A percentile compares a stretch with the other conserved stretches of the same genome.
Evolutionary conservation across 2,329 filamentous ascomycete species (phyloP).

Genomic region (Paracorniculantispora psalliotae): DNA sequence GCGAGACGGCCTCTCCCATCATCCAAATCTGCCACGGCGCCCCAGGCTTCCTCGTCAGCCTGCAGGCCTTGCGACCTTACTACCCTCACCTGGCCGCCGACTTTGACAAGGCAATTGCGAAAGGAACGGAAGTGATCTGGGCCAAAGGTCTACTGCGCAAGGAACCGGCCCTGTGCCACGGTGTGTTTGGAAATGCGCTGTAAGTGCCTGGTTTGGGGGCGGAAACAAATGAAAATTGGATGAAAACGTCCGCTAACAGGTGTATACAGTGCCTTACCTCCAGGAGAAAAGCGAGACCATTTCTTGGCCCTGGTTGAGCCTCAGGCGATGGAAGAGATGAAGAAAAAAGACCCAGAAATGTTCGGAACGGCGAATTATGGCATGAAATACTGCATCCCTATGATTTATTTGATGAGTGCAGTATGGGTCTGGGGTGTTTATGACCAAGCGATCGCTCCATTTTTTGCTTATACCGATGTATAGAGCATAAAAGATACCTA

Average conservation of each 20-base stretch:
- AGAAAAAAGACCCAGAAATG: constrained; percentile 25
- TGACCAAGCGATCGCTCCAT: constrained; percentile 27
- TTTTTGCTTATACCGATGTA: constrained; percentile 34
- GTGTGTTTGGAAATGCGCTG: constrained; percentile 60
- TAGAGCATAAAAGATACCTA: constrained; percentile 14
- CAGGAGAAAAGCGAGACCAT: constrained; percentile 33
- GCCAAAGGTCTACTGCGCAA: constrained; percentile 57
- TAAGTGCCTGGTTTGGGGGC: constrained; percentile 36
- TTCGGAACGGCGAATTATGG: constrained; percentile 36
- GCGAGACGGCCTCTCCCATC: constrained; percentile 36
- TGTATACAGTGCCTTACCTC: constrained; percentile 25
- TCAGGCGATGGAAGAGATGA: constrained; percentile 45
- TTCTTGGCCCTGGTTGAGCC: constrained; percentile 54
- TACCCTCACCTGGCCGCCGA: constrained; percentile 50
- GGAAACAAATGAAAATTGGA: background rate
- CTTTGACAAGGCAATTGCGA: constrained; percentile 48
- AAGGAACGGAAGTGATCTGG: constrained; percentile 49
- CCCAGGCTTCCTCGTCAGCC: constrained; percentile 56
- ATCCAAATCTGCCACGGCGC: constrained; percentile 66
- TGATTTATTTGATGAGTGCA: constrained; percentile 32
- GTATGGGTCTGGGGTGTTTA: constrained; percentile 35
- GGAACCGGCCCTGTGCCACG: constrained; percentile 61
- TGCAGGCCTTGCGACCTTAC: constrained; percentile 49
- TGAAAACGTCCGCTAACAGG: background rate
- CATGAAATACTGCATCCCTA: constrained; percentile 26